A percentile compares a stretch with the other conserved stretches of the same genome.
phyloP scores from a whole-genome alignment of 148 eudicot species.

The Arbutus unedo region DNA sequence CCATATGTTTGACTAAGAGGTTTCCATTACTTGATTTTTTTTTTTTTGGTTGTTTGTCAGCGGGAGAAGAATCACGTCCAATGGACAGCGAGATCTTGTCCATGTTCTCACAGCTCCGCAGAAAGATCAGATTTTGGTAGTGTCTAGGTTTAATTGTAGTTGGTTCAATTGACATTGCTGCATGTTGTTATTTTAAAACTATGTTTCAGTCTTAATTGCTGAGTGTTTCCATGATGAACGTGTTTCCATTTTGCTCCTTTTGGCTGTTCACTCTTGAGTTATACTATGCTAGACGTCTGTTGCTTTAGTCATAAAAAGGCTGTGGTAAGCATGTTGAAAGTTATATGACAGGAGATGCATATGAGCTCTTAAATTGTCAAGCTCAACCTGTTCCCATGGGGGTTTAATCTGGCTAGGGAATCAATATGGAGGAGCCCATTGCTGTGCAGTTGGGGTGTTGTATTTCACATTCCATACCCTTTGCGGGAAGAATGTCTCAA shows the following conservation, averaged over 20 bases:
- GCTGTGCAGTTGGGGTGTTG: too few relatives aligned
- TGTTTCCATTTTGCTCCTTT: background rate
- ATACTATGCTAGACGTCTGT: background rate
- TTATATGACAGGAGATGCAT: too few relatives aligned
- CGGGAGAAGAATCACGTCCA: constrained; percentile 47
- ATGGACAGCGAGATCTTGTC: constrained; percentile 46
- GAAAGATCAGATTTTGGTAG: background rate
- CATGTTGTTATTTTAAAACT: background rate
- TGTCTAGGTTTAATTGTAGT: background rate
- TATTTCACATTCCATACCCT: too few relatives aligned
- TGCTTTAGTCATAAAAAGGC: background rate
- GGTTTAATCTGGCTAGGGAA: too few relatives aligned
- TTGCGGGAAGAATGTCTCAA: too few relatives aligned
- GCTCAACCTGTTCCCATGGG: background rate
- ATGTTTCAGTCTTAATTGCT: background rate
- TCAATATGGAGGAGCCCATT: too few relatives aligned
- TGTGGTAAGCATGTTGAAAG: background rate
- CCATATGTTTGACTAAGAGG: background rate
- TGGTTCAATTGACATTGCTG: background rate
- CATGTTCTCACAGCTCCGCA: constrained; percentile 28
- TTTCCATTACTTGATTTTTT: background rate
- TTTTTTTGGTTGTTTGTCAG: constrained; percentile 19
- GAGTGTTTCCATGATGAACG: background rate
- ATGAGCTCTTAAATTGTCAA: background rate
- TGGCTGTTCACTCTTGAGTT: background rate